These are phyloP conservation scores for Lyophyllum semitale DNA, from an alignment of 768 basidiomycete genomes.

Conservation along the genomic window DNA sequence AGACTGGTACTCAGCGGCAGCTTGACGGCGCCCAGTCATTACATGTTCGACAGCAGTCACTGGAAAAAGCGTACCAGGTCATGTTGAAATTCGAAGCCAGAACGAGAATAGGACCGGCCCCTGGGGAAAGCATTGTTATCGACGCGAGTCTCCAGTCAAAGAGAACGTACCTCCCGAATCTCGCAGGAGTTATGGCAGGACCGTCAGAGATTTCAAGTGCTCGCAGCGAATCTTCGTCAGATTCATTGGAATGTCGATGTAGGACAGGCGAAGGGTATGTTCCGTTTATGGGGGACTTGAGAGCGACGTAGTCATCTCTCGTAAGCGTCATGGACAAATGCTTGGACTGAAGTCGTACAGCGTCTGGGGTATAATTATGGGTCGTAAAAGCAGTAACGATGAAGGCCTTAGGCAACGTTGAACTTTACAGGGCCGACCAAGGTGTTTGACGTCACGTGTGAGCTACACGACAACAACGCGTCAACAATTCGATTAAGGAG, in stretches of 20 bases:
- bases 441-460: neutral
- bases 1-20: conserved; percentile 78
- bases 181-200: conserved; percentile 36
- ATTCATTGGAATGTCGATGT: conserved; percentile 55
- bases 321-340: conserved; percentile 37
- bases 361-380: neutral
- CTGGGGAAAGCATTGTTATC: conserved; percentile 22
- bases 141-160: neutral
- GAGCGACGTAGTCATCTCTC: conserved; percentile 44
- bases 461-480: neutral
- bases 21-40: conserved; percentile 16
- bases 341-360: neutral
- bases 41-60: neutral
- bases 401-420: neutral
- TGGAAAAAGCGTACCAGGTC: conserved; percentile 45
- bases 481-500: neutral
- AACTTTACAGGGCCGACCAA: neutral
- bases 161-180: conserved; percentile 34
- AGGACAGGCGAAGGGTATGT: conserved; percentile 35
- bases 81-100: conserved; percentile 78
- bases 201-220: conserved; percentile 79
- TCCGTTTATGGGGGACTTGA: conserved; percentile 41
- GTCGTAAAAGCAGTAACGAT: neutral
- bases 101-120: conserved; percentile 65
- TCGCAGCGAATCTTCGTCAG: conserved; percentile 67